phyloP scores from a whole-genome alignment of 192 early-diverging fungal genomes.

The Entomortierella lignicola region DNA sequence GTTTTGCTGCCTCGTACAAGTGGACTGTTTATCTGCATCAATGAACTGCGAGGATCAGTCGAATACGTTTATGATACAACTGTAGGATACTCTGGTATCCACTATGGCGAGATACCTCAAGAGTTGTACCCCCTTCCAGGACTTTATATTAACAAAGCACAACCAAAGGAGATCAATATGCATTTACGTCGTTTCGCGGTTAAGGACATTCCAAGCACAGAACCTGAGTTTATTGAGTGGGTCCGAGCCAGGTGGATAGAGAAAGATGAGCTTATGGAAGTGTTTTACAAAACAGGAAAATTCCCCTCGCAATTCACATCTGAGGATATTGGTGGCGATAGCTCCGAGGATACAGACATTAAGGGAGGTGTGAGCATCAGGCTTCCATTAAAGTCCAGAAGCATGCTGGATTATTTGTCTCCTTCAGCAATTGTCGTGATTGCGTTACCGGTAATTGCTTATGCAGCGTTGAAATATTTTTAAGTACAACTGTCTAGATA shows the following conservation, averaged over 20 bases:
- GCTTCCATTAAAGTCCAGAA: slow-evolving; percentile 36
- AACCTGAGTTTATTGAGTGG: slow-evolving; percentile 81
- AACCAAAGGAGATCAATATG: slow-evolving; percentile 85
- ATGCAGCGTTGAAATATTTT: slow-evolving; percentile 21
- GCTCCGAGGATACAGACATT: slow-evolving; percentile 4
- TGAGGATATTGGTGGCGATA: slow-evolving; percentile 9
- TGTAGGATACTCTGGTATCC: slow-evolving; percentile 86
- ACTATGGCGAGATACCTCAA: slow-evolving; percentile 80
- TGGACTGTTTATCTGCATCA: slow-evolving; percentile 80
- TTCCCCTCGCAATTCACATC: slow-evolving; percentile 66
- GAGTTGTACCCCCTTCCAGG: slow-evolving; percentile 83
- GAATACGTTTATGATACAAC: slow-evolving; percentile 90
- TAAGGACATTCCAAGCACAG: slow-evolving; percentile 75
- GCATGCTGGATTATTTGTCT: slow-evolving; percentile 28
- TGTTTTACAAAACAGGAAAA: slow-evolving; percentile 80
- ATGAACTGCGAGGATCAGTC: slow-evolving; percentile 71
- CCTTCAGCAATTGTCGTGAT: slow-evolving; percentile 28
- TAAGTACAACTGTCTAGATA: neutral
- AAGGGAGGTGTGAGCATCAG: slow-evolving; percentile 21
- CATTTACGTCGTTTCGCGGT: slow-evolving; percentile 77
- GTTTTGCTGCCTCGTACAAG: slow-evolving; percentile 89
- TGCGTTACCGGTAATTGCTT: slow-evolving; percentile 32
- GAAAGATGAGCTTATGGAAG: slow-evolving; percentile 85
- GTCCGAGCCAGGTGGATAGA: slow-evolving; percentile 80
- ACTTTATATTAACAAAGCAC: slow-evolving; percentile 77